A percentile compares a stretch with the other conserved stretches of the same genome.
phyloP scores from a whole-genome alignment of 2,329 filamentous ascomycete genomes.

The Alternaria longipes region DNA sequence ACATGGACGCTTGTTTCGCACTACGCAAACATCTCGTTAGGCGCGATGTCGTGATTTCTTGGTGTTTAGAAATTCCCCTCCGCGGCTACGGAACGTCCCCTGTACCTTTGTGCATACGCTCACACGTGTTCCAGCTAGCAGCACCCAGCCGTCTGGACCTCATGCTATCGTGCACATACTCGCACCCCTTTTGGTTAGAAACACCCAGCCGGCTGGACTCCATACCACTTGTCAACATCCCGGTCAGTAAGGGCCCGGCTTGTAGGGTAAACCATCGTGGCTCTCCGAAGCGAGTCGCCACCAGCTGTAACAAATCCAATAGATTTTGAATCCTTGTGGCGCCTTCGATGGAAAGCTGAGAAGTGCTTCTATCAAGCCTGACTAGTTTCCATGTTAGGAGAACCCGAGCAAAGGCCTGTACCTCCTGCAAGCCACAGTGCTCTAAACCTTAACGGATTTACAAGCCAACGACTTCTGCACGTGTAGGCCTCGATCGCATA shows the following conservation, averaged over 20 bases:
- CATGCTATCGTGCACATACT: not conserved
- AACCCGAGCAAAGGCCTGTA: not conserved
- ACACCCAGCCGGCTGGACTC: not conserved
- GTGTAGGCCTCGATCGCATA: not conserved
- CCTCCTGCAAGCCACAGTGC: not conserved
- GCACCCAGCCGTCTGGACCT: no score
- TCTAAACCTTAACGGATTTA: not conserved
- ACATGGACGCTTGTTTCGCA: not conserved
- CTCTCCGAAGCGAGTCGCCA: not conserved
- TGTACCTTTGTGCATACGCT: not conserved
- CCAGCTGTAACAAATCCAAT: not conserved
- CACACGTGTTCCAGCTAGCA: no score
- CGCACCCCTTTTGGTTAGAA: not conserved
- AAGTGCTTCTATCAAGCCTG: not conserved
- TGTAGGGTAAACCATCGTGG: not conserved
- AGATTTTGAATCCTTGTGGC: not conserved
- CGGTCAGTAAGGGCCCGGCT: not conserved
- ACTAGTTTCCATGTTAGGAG: not conserved
- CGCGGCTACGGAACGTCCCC: not conserved
- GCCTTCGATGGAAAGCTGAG: not conserved
- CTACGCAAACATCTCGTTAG: not conserved
- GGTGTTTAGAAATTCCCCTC: not conserved
- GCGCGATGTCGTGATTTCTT: not conserved
- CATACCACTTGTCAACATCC: not conserved
- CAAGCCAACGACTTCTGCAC: not conserved